phyloP scores from a whole-genome alignment of 345 rosid genomes.

The Populus nigra region DNA sequence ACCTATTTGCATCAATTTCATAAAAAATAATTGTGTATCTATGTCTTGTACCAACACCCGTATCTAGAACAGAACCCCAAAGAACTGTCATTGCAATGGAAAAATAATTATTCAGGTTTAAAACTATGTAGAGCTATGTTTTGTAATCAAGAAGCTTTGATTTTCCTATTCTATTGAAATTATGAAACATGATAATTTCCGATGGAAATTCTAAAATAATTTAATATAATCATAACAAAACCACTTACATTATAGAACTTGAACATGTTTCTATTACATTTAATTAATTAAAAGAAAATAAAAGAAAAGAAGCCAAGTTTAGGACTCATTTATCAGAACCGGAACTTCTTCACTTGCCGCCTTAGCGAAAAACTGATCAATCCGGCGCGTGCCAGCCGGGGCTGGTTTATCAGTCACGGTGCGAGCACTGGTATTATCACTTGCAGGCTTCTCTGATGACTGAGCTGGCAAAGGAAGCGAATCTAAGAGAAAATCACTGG shows the following conservation, averaged over 20 bases:
- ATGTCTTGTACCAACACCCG: not conserved
- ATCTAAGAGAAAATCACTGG: slow-evolving; percentile 77
- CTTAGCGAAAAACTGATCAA: slow-evolving; percentile 56
- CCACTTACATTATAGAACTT: not conserved
- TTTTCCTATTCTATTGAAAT: not conserved
- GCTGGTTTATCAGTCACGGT: slow-evolving; percentile 30
- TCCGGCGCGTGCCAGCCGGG: slow-evolving; percentile 57
- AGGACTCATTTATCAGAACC: slow-evolving; percentile 30
- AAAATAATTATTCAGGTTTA: slow-evolving; percentile 6
- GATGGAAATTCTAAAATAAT: not conserved
- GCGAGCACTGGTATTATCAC: slow-evolving; percentile 23
- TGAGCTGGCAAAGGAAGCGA: slow-evolving; percentile 63
- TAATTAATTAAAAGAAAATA: not conserved
- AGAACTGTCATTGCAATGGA: not conserved
- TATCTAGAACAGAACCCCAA: not conserved
- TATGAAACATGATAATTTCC: not conserved
- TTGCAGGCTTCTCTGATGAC: slow-evolving; percentile 20
- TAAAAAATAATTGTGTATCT: not conserved
- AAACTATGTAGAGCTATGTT: slow-evolving; percentile 1
- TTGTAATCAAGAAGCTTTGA: not conserved
- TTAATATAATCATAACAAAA: not conserved
- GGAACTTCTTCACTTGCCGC: slow-evolving; percentile 35
- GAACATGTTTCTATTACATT: slow-evolving; percentile 7
- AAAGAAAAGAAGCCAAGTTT: slow-evolving; percentile 2
- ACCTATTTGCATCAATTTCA: not conserved